Conservation (phyloP, 1,139 yeast species). For the Blastobotrys illinoisensis region DNA sequence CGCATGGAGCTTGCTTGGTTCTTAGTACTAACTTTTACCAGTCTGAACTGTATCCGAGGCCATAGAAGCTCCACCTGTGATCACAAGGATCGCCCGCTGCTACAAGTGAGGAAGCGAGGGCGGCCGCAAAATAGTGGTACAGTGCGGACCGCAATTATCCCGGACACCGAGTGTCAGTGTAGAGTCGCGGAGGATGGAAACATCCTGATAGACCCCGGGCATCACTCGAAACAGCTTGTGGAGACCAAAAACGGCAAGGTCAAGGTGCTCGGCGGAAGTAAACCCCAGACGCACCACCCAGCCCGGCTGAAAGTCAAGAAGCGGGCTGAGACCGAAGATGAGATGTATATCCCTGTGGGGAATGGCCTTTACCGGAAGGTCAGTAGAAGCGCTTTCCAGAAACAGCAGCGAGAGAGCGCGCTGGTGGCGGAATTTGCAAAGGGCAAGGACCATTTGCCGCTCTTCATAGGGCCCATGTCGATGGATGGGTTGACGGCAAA, state of each 20-base stretch:
- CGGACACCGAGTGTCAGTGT: conserved; percentile 15
- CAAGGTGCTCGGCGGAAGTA: conserved; percentile 15
- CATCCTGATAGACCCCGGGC: conserved; percentile 21
- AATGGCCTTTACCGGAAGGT: conserved; percentile 30
- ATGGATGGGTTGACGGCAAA: conserved; percentile 23
- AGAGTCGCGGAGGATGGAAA: conserved; percentile 9
- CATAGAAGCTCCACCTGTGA: conserved; percentile 85
- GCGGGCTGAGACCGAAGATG: conserved; percentile 17
- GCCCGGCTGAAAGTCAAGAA: conserved; percentile 10
- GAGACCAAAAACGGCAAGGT: conserved; percentile 25
- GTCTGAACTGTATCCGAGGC: conserved; percentile 69
- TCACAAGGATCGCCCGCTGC: conserved; percentile 71
- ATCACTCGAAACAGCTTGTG: conserved; percentile 22
- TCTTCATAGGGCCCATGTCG: conserved; percentile 35
- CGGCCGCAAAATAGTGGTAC: conserved; percentile 46
- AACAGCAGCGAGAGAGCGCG: conserved; percentile 9
- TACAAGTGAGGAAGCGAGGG: conserved; percentile 85
- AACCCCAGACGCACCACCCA: not conserved
- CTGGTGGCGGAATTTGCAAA: not conserved
- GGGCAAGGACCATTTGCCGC: conserved; percentile 18
- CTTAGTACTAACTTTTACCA: too few relatives aligned
- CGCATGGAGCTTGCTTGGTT: too few relatives aligned
- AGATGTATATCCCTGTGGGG: conserved; percentile 33
- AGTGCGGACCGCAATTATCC: conserved; percentile 27
- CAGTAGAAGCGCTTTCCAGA: conserved; percentile 9